Conservation (phyloP, 805 yeast species). For the Spathaspora passalidarum region DNA sequence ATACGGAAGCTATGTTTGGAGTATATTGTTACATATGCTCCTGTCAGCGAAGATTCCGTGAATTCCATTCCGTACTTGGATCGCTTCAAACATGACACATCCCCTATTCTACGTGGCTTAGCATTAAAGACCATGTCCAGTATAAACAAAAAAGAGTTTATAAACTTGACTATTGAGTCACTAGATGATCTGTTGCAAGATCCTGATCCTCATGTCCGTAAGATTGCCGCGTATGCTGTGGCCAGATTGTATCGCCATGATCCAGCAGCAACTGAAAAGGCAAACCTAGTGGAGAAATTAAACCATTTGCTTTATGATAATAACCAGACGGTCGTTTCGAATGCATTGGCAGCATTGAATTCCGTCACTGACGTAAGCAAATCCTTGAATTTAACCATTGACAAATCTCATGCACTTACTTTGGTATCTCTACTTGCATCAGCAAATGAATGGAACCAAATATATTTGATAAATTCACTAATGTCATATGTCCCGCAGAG, state of each 20-base stretch:
- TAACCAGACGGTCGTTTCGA: constrained; percentile 60
- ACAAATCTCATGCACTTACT: constrained; percentile 39
- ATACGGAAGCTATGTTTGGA: constrained; percentile 69
- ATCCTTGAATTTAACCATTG: constrained; percentile 51
- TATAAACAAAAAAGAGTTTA: constrained; percentile 52
- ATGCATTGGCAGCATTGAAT: constrained; percentile 65
- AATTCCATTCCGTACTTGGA: constrained; percentile 55
- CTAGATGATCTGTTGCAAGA: constrained; percentile 40
- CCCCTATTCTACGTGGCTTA: constrained; percentile 53
- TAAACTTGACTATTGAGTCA: constrained; percentile 42
- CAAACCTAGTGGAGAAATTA: constrained; percentile 45
- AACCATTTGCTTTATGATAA: constrained; percentile 55
- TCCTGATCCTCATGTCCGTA: constrained; percentile 58
- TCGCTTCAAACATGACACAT: constrained; percentile 47
- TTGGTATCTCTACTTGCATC: constrained; percentile 32
- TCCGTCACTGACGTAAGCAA: constrained; percentile 59
- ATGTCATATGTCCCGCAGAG: constrained; percentile 69
- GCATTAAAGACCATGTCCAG: constrained; percentile 64
- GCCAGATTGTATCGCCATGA: constrained; percentile 63
- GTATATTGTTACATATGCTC: constrained; percentile 60
- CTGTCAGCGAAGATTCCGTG: constrained; percentile 51
- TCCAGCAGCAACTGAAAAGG: constrained; percentile 40
- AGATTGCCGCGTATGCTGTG: constrained; percentile 66
- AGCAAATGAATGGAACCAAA: constrained; percentile 71
- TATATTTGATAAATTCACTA: constrained; percentile 61